These are phyloP conservation scores for Chlorencoelia australis DNA, from an alignment of 2,329 filamentous ascomycete genomes.

Conservation along the genomic window DNA sequence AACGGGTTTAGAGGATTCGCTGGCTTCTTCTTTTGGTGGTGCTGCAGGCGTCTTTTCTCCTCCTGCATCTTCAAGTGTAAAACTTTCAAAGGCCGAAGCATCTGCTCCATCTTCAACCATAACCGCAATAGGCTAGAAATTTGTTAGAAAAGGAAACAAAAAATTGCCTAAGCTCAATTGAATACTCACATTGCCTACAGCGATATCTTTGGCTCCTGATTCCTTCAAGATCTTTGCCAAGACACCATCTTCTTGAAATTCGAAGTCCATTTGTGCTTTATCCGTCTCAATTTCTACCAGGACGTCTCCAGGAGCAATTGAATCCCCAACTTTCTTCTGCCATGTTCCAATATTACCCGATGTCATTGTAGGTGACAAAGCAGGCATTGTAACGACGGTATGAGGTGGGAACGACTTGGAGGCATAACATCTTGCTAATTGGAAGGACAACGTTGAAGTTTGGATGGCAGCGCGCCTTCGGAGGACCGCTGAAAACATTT, in stretches of 20 bases:
- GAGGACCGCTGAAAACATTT: constrained; percentile 54
- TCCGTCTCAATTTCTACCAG: constrained; percentile 98
- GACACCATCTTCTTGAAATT: constrained; percentile 96
- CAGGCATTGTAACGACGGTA: constrained; percentile 94
- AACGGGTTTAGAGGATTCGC: constrained; percentile 51
- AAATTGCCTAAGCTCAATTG: constrained; percentile 15
- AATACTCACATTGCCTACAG: constrained; percentile 81
- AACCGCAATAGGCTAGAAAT: constrained; percentile 78
- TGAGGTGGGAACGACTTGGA: constrained; percentile 82
- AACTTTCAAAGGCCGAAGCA: constrained; percentile 77
- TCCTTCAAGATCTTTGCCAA: constrained; percentile 92
- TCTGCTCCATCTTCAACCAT: constrained; percentile 88
- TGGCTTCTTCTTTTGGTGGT: constrained; percentile 54
- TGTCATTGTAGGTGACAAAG: constrained; percentile 95
- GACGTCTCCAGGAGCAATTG: constrained; percentile 82
- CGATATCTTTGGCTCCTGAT: constrained; percentile 83
- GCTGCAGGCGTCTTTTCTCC: constrained; percentile 61
- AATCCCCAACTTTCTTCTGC: constrained; percentile 95
- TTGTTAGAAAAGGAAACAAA: constrained; percentile 19
- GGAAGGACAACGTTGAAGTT: constrained; percentile 38
- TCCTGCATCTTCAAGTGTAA: constrained; percentile 82
- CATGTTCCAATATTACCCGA: constrained; percentile 91
- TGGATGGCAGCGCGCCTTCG: constrained; percentile 52
- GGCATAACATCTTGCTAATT: constrained; percentile 46
- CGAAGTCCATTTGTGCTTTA: constrained; percentile 99